Conservation (phyloP, 2,329 filamentous ascomycete genomes). For the Graphium sp. region DNA sequence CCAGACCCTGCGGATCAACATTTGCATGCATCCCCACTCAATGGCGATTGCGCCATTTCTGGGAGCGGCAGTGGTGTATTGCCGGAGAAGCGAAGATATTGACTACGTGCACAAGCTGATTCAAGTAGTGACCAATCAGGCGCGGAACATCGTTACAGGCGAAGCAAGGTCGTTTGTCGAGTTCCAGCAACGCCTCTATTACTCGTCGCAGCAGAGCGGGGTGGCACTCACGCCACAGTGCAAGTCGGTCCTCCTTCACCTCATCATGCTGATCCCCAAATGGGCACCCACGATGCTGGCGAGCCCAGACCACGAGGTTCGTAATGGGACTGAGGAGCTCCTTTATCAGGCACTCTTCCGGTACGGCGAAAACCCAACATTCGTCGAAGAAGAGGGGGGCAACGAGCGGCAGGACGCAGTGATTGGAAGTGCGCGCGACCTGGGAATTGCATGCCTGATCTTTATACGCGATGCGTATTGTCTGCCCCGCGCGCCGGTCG, state of each 20-base stretch:
- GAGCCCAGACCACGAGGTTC: constrained; percentile 24
- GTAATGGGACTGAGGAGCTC: constrained; percentile 22
- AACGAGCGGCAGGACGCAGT: constrained; percentile 13
- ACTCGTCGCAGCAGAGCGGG: neutral
- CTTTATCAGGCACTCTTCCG: constrained; percentile 24
- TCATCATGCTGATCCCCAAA: constrained; percentile 12
- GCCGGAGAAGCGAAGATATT: constrained; percentile 19
- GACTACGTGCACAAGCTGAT: constrained; percentile 20
- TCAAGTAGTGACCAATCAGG: constrained; percentile 24
- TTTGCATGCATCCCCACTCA: constrained; percentile 24
- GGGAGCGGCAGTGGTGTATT: constrained; percentile 36
- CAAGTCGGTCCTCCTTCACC: constrained; percentile 11
- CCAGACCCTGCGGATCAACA: constrained; percentile 32
- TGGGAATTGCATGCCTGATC: constrained; percentile 26
- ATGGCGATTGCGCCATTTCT: constrained; percentile 37
- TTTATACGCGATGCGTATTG: constrained; percentile 30
- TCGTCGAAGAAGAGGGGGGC: constrained; percentile 14
- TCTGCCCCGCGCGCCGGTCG: constrained; percentile 20
- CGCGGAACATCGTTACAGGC: constrained; percentile 22
- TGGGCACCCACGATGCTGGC: constrained; percentile 35
- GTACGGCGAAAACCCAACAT: constrained; percentile 12
- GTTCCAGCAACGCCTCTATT: constrained; percentile 16
- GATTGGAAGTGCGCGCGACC: constrained; percentile 15
- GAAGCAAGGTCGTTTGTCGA: constrained; percentile 32
- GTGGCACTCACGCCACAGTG: constrained; percentile 4